Conservation (phyloP, 2,329 filamentous ascomycete genomes). For the Alternaria ethzedia region DNA sequence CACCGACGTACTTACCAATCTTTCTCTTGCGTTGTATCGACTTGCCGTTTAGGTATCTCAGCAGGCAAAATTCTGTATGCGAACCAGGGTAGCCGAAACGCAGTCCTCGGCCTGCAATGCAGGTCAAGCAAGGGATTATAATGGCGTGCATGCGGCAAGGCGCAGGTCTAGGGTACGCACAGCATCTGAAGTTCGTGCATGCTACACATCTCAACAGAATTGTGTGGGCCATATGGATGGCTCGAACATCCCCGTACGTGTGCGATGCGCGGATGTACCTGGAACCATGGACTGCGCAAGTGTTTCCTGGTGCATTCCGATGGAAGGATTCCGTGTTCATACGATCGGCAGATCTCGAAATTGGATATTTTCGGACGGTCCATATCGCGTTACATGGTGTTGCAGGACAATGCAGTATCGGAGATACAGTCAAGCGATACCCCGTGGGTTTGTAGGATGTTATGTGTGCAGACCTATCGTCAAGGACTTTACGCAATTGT, state of each 20-base stretch:
- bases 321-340: background rate
- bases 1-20: background rate
- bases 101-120: background rate
- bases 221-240: background rate
- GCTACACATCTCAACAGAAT: background rate
- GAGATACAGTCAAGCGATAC: background rate
- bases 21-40: background rate
- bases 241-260: background rate
- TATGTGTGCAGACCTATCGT: background rate
- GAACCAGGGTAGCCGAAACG: background rate
- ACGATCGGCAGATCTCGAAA: background rate
- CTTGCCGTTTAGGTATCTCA: background rate
- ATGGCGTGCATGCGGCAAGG: constrained; percentile 1
- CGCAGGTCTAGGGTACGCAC: background rate
- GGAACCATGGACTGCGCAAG: background rate
- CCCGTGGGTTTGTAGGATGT: background rate
- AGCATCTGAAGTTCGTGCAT: background rate
- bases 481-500: background rate
- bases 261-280: background rate
- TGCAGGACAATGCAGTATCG: background rate
- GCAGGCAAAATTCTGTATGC: background rate
- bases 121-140: background rate
- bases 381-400: background rate
- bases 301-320: background rate
- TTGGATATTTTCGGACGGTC: background rate